These are phyloP conservation scores for Madurella mycetomatis DNA, from an alignment of 2,329 filamentous ascomycete species.

Conservation along the genomic window DNA sequence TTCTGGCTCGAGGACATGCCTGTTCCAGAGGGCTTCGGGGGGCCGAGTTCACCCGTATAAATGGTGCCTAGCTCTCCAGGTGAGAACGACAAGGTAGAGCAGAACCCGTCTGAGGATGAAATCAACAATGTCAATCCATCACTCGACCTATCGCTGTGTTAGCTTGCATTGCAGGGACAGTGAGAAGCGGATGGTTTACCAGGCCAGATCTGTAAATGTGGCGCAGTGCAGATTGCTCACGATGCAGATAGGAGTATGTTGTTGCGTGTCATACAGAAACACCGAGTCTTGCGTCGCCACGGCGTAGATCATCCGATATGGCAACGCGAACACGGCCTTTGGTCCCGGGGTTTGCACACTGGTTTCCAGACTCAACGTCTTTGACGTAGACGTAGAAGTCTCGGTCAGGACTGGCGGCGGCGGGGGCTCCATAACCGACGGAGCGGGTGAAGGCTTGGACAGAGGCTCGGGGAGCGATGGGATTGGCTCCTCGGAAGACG, in stretches of 20 bases:
- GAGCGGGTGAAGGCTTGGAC: slow-evolving; percentile 53
- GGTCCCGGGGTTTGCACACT: slow-evolving; percentile 52
- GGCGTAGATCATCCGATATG: slow-evolving; percentile 93
- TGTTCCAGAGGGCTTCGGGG: slow-evolving; percentile 41
- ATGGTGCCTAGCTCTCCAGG: slow-evolving; percentile 79
- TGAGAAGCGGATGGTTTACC: slow-evolving; percentile 53
- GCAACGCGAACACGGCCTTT: slow-evolving; percentile 72
- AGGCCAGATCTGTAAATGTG: slow-evolving; percentile 93
- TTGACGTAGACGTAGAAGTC: slow-evolving; percentile 50
- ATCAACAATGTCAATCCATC: slow-evolving; percentile 66
- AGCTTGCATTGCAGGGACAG: slow-evolving; percentile 16
- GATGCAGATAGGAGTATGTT: slow-evolving; percentile 86
- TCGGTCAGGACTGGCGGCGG: slow-evolving; percentile 54
- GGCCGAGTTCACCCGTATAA: slow-evolving; percentile 66
- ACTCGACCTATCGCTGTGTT: slow-evolving; percentile 40
- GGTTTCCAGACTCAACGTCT: slow-evolving; percentile 41
- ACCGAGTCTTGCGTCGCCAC: slow-evolving; percentile 96
- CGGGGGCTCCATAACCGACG: slow-evolving; percentile 77
- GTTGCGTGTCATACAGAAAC: slow-evolving; percentile 92
- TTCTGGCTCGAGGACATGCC: slow-evolving; percentile 53
- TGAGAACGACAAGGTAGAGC: slow-evolving; percentile 81
- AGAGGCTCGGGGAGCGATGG: slow-evolving; percentile 79
- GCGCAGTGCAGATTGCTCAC: slow-evolving; percentile 97
- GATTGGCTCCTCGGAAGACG: slow-evolving; percentile 79
- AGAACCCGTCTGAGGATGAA: slow-evolving; percentile 98